Conservation (phyloP, 1,139 yeast species). For the Saccharomycopsis hybrid region DNA sequence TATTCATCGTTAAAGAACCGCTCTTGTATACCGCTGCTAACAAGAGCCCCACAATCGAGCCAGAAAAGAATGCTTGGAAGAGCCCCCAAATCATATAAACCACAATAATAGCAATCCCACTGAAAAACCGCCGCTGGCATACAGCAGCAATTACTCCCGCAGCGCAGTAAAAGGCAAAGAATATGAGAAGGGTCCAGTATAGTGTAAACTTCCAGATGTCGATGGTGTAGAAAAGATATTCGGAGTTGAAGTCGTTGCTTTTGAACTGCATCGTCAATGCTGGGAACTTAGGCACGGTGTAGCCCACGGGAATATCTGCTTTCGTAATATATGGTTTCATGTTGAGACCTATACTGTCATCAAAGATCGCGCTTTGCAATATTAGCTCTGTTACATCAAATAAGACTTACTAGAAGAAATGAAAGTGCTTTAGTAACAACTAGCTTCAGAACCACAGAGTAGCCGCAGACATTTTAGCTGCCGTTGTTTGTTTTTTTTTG, state of each 20-base stretch:
- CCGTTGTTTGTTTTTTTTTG: too few species aligned
- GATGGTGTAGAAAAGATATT: conserved; percentile 57
- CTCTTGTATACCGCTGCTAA: conserved; percentile 26
- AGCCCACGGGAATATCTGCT: conserved; percentile 68
- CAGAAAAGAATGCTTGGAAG: conserved; percentile 60
- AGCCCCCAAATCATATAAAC: conserved; percentile 49
- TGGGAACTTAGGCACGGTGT: conserved; percentile 74
- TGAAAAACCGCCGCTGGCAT: conserved; percentile 38
- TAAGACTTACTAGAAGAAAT: too few species aligned
- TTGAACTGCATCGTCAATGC: conserved; percentile 68
- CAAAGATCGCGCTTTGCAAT: too few species aligned
- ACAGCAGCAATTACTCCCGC: conserved; percentile 62
- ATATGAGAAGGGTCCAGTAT: conserved; percentile 71
- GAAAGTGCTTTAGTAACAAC: too few species aligned
- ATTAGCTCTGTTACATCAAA: too few species aligned
- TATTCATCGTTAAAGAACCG: conserved; percentile 19
- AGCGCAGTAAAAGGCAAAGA: conserved; percentile 51
- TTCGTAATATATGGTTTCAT: conserved; percentile 30
- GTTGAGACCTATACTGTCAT: too few species aligned
- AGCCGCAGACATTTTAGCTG: too few species aligned
- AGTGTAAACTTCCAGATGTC: conserved; percentile 88
- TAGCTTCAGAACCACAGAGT: too few species aligned
- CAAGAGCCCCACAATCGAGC: conserved; percentile 69
- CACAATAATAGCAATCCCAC: conserved; percentile 38
- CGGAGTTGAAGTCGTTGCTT: conserved; percentile 36